Evolutionary conservation across 208 protist species (phyloP).

Genomic region (Leishmania tarentolae): DNA sequence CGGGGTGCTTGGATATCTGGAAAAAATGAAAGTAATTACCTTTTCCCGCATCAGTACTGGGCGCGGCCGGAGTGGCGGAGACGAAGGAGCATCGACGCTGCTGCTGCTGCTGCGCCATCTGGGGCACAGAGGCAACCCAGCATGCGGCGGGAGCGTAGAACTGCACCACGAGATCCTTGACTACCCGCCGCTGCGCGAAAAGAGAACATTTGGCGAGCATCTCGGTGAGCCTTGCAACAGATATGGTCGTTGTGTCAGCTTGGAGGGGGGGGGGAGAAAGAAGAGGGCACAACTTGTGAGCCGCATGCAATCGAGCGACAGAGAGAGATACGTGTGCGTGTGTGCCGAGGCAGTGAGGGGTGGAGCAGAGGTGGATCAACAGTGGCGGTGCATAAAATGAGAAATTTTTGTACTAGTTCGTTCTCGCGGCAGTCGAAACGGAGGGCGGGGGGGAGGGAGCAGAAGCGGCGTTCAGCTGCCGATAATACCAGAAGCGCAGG

Average conservation of each 20-base stretch:
- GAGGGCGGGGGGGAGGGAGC: too few relatives aligned
- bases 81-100: constrained; percentile 6
- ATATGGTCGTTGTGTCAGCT: background rate
- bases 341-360: background rate
- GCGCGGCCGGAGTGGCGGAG: background rate
- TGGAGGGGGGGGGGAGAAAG: background rate
- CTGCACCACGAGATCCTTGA: background rate
- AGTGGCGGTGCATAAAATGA: background rate
- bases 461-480: background rate
- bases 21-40: constrained; percentile 87
- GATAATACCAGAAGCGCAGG: background rate
- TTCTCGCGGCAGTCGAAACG: background rate
- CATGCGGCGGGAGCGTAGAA: background rate
- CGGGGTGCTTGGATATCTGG: constrained; percentile 44
- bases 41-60: constrained; percentile 10
- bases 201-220: background rate
- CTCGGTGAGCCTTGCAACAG: background rate
- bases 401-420: background rate
- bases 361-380: background rate
- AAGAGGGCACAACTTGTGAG: background rate
- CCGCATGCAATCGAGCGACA: background rate
- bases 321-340: background rate
- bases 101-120: constrained; percentile 3
- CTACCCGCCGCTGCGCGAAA: background rate
- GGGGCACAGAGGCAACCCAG: background rate